phyloP scores from a whole-genome alignment of 441 rosid species.

The Gossypium aridum region DNA sequence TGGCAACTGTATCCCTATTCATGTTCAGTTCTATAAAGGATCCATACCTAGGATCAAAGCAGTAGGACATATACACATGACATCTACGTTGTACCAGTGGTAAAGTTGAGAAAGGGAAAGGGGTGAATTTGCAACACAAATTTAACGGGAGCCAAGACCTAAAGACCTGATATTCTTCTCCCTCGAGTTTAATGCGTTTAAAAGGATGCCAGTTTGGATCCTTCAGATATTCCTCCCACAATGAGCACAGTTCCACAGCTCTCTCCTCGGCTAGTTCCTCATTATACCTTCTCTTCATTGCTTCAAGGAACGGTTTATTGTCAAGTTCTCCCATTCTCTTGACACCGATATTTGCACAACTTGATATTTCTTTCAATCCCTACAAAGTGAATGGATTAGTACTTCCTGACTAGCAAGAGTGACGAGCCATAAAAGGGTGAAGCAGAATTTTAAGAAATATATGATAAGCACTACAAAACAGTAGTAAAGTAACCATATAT shows the following conservation, averaged over 20 bases:
- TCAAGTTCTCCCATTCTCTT: conserved; percentile 98
- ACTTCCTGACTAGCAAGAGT: conserved; percentile 2
- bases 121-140: background rate
- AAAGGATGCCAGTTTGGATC: conserved; percentile 98
- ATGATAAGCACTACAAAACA: background rate
- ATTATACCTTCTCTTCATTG: conserved; percentile 59
- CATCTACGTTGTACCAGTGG: background rate
- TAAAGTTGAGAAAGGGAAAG: background rate
- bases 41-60: background rate
- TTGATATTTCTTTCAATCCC: conserved; percentile 43
- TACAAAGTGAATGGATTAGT: conserved; percentile 17
- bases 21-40: background rate
- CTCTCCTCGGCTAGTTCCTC: conserved; percentile 73
- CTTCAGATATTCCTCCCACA: conserved; percentile 92
- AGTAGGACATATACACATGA: background rate
- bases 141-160: background rate
- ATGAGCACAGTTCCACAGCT: conserved; percentile 71
- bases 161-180: conserved; percentile 25
- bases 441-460: background rate
- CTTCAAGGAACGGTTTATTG: conserved; percentile 60
- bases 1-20: background rate
- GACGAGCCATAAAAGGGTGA: background rate
- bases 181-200: conserved; percentile 41
- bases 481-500: too few species aligned
- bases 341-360: conserved; percentile 46